These are phyloP conservation scores for Rubus parviflorus DNA, from an alignment of 306 rosid genomes.

Conservation along the genomic window DNA sequence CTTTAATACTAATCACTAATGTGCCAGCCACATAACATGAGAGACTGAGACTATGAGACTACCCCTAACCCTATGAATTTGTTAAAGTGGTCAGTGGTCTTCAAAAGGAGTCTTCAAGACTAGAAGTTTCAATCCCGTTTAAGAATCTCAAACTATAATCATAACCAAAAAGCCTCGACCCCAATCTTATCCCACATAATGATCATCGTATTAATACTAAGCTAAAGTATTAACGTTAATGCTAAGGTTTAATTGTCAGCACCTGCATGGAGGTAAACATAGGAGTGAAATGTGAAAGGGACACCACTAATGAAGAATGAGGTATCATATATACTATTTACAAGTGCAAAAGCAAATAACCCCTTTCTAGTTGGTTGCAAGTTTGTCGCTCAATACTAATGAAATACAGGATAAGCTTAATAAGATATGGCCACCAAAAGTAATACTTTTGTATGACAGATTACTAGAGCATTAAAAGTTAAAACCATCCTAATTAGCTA, in stretches of 20 bases:
- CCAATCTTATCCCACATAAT: neutral
- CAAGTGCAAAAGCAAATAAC: slow-evolving; percentile 28
- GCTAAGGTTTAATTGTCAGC: neutral
- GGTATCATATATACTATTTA: slow-evolving; percentile 28
- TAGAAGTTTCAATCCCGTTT: neutral
- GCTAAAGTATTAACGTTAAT: neutral
- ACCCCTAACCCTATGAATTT: neutral
- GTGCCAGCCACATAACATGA: neutral
- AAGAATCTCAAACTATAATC: slow-evolving; percentile 5
- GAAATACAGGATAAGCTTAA: slow-evolving; percentile 6
- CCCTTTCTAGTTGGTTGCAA: slow-evolving; percentile 32
- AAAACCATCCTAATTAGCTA: neutral
- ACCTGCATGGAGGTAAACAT: slow-evolving; percentile 6
- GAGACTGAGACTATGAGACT: neutral
- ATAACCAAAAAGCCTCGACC: neutral
- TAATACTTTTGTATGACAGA: neutral
- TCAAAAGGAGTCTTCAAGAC: neutral
- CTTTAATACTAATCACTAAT: neutral
- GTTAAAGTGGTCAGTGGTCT: neutral
- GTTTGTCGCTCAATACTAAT: neutral
- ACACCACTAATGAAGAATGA: slow-evolving; percentile 9
- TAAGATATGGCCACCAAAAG: neutral
- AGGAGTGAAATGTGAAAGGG: neutral
- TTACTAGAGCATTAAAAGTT: neutral
- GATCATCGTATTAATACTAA: neutral